Base-by-base conservation (phyloP, 2,329 filamentous ascomycete species). In the Fusarium irregulare region DNA sequence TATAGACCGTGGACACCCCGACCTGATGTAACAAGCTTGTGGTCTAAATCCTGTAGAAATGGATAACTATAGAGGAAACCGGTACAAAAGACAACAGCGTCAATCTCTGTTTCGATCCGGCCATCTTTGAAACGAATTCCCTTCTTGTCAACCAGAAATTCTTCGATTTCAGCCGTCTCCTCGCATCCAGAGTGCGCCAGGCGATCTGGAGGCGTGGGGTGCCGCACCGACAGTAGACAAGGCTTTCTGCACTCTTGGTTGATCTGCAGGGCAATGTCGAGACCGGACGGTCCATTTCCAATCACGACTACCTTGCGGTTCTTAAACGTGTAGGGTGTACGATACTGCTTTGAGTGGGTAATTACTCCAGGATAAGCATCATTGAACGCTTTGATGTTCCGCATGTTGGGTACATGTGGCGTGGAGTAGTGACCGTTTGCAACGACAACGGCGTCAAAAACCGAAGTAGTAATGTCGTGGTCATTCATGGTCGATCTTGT, bases 31-130 rank as follows among this genome's bases (percentile, higher is more conserved):
- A 94, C 85, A 3, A 93, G 77, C 1, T 87, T 83, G 12, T 77
- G 79, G 16, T 81, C 74, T 7, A 87, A 70, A 4, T 80, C 76
- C 14, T 78, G 77, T 7, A 91, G 77, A 75, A 97, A 98, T 0
- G 94, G 93, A 61, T 92, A 92, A 7, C 91, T 90, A 80, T 93
- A 97, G 60, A 97, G 87, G 75, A 97, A 98, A 1, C 95, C 95
- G 0, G 95, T 98, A 78, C 93, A 94, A 79, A 95, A 98, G 28
- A 98, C 78, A 8, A 98, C 82, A 2, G 88, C 87, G 75, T 98
- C 94, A 59, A 98, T 80, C 34, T 89, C 82, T 5, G 81, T 81
- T 75, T 93, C 92, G 12, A 91, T 76, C 0, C 83, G 83, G 4
- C 91, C 91, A 73, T 93, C 85, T 42, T 85, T 83, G 68, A 97